A percentile compares a stretch with the other conserved stretches of the same genome.
Evolutionary conservation across 176 grass and related monocot species (phyloP).

Genomic region (Pharus latifolius): DNA sequence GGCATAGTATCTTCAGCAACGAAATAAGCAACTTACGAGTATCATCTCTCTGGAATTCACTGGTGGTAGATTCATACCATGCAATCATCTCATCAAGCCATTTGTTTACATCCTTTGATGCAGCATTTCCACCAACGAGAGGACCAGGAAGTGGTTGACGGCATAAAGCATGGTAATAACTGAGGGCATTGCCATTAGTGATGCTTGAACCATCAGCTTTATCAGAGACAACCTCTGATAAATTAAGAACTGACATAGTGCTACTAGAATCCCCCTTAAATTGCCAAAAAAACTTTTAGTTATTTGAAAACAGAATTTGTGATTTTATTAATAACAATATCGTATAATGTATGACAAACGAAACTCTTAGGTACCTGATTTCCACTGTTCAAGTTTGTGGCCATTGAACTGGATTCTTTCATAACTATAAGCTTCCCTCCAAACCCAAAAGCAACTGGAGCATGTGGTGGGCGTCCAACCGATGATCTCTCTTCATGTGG

Average conservation of each 20-base stretch:
- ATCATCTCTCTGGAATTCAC: slow-evolving; percentile 56
- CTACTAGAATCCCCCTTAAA: slow-evolving; percentile 34
- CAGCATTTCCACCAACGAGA: slow-evolving; percentile 73
- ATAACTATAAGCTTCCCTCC: slow-evolving; percentile 72
- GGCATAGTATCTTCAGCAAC: slow-evolving; percentile 75
- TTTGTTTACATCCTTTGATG: slow-evolving; percentile 83
- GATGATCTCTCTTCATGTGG: slow-evolving; percentile 56
- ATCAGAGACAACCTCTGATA: slow-evolving; percentile 56
- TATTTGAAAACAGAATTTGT: neutral
- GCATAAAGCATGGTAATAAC: slow-evolving; percentile 63
- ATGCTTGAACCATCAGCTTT: slow-evolving; percentile 40
- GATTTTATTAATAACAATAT: neutral
- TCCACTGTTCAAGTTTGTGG: slow-evolving; percentile 37
- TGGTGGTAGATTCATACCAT: slow-evolving; percentile 37
- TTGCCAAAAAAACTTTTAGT: slow-evolving; percentile 20
- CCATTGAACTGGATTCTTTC: slow-evolving; percentile 50
- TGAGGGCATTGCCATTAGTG: slow-evolving; percentile 22
- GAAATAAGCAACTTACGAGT: slow-evolving; percentile 61
- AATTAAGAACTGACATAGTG: slow-evolving; percentile 52
- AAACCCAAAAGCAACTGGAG: slow-evolving; percentile 78
- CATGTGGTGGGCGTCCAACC: slow-evolving; percentile 66
- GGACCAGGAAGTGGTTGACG: slow-evolving; percentile 71
- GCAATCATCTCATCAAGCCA: slow-evolving; percentile 79
- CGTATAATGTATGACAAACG: slow-evolving; percentile 19
- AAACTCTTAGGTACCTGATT: slow-evolving; percentile 36